Evolutionary conservation across 2,329 filamentous ascomycete genomes (phyloP), one percentile per base, ranked within the genome.

Genomic region (Fusarium incarnatum): DNA sequence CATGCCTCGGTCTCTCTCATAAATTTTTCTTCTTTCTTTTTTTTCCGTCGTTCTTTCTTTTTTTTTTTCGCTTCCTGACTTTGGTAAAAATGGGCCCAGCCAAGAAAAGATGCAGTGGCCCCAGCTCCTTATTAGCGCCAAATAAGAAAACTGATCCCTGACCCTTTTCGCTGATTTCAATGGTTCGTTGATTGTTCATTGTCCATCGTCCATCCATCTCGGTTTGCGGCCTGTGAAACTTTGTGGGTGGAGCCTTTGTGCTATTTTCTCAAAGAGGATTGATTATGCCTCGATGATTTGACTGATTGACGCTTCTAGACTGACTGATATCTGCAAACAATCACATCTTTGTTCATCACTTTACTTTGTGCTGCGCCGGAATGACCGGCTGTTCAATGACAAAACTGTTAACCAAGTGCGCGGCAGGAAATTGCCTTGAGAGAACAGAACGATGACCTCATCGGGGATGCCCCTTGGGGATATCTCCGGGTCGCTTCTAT

Each of bases 41-140:
- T 37, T 28, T 41, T 47, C 37, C 11, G 13, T 44, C 32, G 32
- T 34, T 37, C 34, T 37, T 37, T 32, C 40, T 66, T 55, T 66
- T 59, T 54, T 60, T 55, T 66, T 60, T 55, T 66, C 48, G 49
- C 56, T 55, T 60, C 37, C 25, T 22, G 20, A 41, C 8, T 52
- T 34, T 58, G 34, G 34, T 37, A 37, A n/a, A 37, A 37, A 37
- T 37, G 34, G 49, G 60, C 40, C 49, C 56, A 49, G 64, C 66
- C 30, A 64, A 47, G 62, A 63, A 59, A 71, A 71, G 63, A 67
- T 62, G 68, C 60, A 71, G 54, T 69, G 68, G 68, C 56, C 59
- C 64, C 60, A 71, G 68, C 68, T 71, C 59, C 60, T 22, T 47
- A 7, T 47, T 71, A 68, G 59, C 46, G 68, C 34, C 30, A 25